Base-by-base conservation (phyloP, 2,329 filamentous ascomycete species). In the Biscogniauxia mediterranea region DNA sequence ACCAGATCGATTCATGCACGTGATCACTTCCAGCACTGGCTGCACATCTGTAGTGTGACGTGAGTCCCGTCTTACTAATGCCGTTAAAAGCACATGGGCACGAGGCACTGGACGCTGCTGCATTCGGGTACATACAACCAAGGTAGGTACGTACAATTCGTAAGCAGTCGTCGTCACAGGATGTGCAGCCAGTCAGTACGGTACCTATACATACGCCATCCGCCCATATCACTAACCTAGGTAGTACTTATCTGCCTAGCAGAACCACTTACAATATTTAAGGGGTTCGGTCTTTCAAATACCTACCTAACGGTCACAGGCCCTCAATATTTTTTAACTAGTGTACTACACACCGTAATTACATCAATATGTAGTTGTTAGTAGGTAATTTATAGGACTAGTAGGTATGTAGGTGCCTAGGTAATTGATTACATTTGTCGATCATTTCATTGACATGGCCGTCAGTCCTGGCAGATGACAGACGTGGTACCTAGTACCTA, bases 401-500 rank as follows among this genome's bases (percentile, higher is more conserved):
- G 51, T 38, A 9, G 32, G 13, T 46, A 61, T 61, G 56, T 64
- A n/a, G 38, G 38, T 46, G 38, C 38, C 38, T 46, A 11, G 38
- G 2, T 62, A 64, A 53, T 59, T 63, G 60, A 64, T 60, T 51
- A 50, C 28, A 7, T 13, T 6, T 52, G 51, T 52, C 51, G 19
- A 52, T 52, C 20, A 26, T 52, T 52, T 52, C 23, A 23, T 61
- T 60, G 56, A 63, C 54, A 58, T 17, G 38, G 38, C 38, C 13
- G 17, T 46, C 38, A 46, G 13, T 46, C 38, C 52, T 58, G 59
- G 58, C 66, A 63, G 46, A 55, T 58, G 59, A 59, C 65, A 63
- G 46, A 50, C 38, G 38, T 46, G 38, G 38, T 58, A 32, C 28
- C 28, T 32, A 13, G 28, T 32, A 42, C 55, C 21, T 32, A 42